These are phyloP conservation scores for Puccinellia tenuiflora DNA, from an alignment of 176 grass and related monocot species.

Conservation along the genomic window DNA sequence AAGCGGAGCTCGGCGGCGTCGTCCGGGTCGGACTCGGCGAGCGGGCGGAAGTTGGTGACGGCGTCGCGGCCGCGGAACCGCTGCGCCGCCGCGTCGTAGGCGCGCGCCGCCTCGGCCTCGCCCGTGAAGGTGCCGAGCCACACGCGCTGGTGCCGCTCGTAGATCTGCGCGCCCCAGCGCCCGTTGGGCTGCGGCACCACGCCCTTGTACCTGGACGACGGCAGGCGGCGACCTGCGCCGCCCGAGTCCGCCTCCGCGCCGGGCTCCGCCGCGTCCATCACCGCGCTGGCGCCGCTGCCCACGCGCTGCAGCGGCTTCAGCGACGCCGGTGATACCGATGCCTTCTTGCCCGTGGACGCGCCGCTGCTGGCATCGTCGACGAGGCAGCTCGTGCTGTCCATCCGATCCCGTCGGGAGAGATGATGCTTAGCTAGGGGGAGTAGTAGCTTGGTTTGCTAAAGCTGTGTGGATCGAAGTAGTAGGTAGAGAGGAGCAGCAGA, in stretches of 20 bases:
- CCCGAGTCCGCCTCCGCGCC: slow-evolving; percentile 40
- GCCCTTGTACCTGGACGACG: slow-evolving; percentile 90
- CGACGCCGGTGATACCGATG: neutral
- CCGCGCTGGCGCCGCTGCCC: slow-evolving; percentile 43
- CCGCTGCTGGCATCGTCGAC: slow-evolving; percentile 53
- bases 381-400: slow-evolving; percentile 52
- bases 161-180: slow-evolving; percentile 97
- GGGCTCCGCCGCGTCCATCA: slow-evolving; percentile 46
- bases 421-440: neutral
- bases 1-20: slow-evolving; percentile 58
- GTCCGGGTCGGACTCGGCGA: slow-evolving; percentile 39
- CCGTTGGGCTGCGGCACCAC: slow-evolving; percentile 98
- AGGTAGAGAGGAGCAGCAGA: slow-evolving; percentile 7
- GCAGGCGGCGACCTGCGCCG: slow-evolving; percentile 15
- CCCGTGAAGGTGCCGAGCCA: slow-evolving; percentile 95
- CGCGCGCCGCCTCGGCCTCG: slow-evolving; percentile 58
- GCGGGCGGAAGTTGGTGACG: slow-evolving; percentile 79
- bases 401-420: neutral
- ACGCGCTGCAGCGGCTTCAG: slow-evolving; percentile 37
- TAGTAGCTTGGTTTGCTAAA: neutral
- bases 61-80: slow-evolving; percentile 91
- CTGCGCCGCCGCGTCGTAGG: slow-evolving; percentile 92
- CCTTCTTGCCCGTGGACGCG: slow-evolving; percentile 50
- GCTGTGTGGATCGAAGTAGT: neutral
- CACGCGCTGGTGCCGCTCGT: slow-evolving; percentile 95